Conservation (phyloP, 2,329 filamentous ascomycete genomes). For the Macrophomina phaseolina region DNA sequence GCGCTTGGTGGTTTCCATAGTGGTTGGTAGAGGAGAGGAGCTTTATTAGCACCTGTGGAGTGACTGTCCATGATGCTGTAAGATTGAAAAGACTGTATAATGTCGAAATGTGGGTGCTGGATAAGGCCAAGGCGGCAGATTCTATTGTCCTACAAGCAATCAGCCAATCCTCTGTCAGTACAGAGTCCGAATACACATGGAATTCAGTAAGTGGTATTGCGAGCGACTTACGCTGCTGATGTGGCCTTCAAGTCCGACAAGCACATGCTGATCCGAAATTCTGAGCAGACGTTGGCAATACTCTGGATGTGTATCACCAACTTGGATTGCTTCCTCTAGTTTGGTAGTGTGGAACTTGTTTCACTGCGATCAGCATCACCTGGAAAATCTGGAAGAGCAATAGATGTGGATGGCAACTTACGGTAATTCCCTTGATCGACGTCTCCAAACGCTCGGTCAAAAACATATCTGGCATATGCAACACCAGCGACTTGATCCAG, state of each 20-base stretch:
- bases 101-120: not conserved
- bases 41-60: not conserved
- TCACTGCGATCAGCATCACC: no score
- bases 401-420: not conserved
- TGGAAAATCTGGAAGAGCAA: no score
- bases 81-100: not conserved
- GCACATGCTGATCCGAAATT: not conserved
- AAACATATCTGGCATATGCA: slow-evolving; percentile 14
- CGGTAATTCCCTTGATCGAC: slow-evolving; percentile 19
- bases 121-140: slow-evolving; percentile 22
- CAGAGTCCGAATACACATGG: no score
- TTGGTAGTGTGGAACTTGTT: not conserved
- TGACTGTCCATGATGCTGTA: not conserved
- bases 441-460: not conserved
- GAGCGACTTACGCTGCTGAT: not conserved
- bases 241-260: slow-evolving; percentile 17
- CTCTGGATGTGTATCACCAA: not conserved
- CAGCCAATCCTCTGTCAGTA: no score
- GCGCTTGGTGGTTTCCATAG: not conserved
- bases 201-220: not conserved
- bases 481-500: slow-evolving; percentile 30
- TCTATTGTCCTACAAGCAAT: not conserved
- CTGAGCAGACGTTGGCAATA: slow-evolving; percentile 7
- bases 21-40: not conserved
- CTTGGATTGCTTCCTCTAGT: not conserved